These are phyloP conservation scores for Solanum virginianum DNA, from an alignment of 257 asterid genomes.

Conservation along the genomic window DNA sequence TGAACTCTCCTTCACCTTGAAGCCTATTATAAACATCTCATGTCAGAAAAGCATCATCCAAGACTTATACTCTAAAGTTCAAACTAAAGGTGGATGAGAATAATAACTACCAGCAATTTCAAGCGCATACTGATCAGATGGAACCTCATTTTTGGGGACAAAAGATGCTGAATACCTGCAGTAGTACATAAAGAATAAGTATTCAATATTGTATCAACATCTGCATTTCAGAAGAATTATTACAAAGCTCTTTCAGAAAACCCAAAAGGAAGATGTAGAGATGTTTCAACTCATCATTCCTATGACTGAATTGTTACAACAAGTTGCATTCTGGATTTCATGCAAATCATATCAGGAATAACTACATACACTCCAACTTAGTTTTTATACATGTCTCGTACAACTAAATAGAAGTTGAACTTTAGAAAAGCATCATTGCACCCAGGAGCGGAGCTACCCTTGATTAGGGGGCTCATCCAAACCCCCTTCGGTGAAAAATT, in stretches of 20 bases:
- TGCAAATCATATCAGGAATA: background rate
- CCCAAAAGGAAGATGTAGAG: background rate
- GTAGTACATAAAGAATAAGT: background rate
- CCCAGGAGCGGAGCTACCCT: too few species aligned
- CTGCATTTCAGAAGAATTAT: background rate
- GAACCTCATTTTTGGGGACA: slow-evolving; percentile 58
- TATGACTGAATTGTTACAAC: background rate
- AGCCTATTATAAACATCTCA: slow-evolving; percentile 38
- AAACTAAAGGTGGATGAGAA: background rate
- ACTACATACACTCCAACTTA: background rate
- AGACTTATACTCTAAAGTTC: background rate
- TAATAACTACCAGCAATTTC: slow-evolving; percentile 61
- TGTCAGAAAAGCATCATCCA: slow-evolving; percentile 1
- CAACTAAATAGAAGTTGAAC: background rate
- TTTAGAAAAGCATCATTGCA: background rate
- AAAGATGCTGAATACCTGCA: slow-evolving; percentile 72
- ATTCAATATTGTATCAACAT: background rate
- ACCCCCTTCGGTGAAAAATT: too few species aligned
- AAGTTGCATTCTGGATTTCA: background rate
- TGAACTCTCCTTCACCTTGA: slow-evolving; percentile 73
- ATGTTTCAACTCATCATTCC: background rate
- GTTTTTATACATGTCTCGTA: background rate
- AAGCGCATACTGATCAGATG: slow-evolving; percentile 67
- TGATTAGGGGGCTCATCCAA: too few species aligned
- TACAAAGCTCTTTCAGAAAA: background rate